Base-by-base conservation (phyloP, 306 rosid genomes). In the Pachyrhizus erosus region DNA sequence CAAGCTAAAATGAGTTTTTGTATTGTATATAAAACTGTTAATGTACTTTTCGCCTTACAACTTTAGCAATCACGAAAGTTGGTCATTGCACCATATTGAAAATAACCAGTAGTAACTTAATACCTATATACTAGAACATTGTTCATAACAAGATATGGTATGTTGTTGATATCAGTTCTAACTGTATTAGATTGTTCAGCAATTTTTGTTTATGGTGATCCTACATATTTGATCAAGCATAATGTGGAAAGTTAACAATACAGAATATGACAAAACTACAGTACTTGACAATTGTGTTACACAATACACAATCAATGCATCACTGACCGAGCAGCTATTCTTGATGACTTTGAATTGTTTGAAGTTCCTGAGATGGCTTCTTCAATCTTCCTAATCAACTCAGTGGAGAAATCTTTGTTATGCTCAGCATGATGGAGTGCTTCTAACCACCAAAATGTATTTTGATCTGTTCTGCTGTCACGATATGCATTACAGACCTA, bases 311-410 rank as follows among this genome's bases (percentile, higher is more conserved):
- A 55, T 58, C 27, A 82, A 67, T 77, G 45, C 66, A 45, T 48
- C 74, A 90, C 96, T 88, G 64, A 93, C 97, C 96, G 86, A 64
- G 92, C 65, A 85, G 88, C 73, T 86, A 89, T 76, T 84, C 87
- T 90, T 61, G 91, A 85, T 68, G 93, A 85, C 73, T 78, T 91
- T 27, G 93, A 87, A 84, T 80, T 91, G 88, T 82, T 90, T 72
- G 83, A 86, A 89, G 80, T 78, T 89, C 92, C 94, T 62, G 90
- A 70, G 40, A 92, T 85, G 46, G 94, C 94, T 85, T 96, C 99
- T 86, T 92, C 96, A 80, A 96, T 90, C 97, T 92, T 96, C 87
- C 93, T 88, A 51, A 85, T 79, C 89, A 96, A 88, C 78, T 91
- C 97, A 14, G 76, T 46, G 3, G 89, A 89, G 80, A 90, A 90